These are phyloP conservation scores for Truncatella angustata DNA, from an alignment of 2,329 filamentous ascomycete species.

Conservation along the genomic window DNA sequence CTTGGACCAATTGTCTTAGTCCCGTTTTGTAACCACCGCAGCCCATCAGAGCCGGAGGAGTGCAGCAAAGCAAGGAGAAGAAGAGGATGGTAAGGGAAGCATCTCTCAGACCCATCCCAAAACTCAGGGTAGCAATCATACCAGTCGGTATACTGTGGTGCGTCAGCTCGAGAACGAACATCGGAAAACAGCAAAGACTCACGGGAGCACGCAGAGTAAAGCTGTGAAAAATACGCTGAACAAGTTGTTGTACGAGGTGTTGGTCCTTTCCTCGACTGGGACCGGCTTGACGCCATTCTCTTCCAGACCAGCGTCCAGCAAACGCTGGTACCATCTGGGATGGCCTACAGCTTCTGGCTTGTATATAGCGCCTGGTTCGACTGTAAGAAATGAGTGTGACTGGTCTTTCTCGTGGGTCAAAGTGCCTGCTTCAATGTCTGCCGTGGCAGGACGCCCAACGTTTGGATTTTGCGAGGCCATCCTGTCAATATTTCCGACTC, in stretches of 20 bases:
- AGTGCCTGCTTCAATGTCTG: constrained; percentile 10
- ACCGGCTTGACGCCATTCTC: constrained; percentile 57
- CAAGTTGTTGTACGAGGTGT: constrained; percentile 52
- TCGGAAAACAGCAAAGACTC: constrained; percentile 25
- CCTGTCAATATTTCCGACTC: not conserved
- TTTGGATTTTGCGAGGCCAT: not conserved
- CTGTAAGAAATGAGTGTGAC: constrained; percentile 22
- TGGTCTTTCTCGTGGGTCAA: constrained; percentile 10
- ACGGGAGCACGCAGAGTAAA: constrained; percentile 57
- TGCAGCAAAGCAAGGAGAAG: constrained; percentile 52
- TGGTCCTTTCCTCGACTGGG: constrained; percentile 50
- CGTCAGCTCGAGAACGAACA: not conserved
- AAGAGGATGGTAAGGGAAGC: constrained; percentile 57
- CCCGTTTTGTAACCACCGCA: constrained; percentile 55
- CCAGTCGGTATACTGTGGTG: constrained; percentile 52
- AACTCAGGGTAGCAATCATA: constrained; percentile 53
- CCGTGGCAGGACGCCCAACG: not conserved
- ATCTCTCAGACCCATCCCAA: constrained; percentile 54
- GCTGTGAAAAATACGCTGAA: constrained; percentile 62
- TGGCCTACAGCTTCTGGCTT: constrained; percentile 25
- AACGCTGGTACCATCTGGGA: constrained; percentile 39
- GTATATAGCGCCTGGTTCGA: constrained; percentile 32
- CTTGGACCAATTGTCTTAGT: constrained; percentile 58
- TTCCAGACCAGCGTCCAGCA: constrained; percentile 47
- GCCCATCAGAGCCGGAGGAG: constrained; percentile 54